These are phyloP conservation scores for Colletotrichum tropicale DNA, from an alignment of 2,329 filamentous ascomycete species.

Conservation along the genomic window DNA sequence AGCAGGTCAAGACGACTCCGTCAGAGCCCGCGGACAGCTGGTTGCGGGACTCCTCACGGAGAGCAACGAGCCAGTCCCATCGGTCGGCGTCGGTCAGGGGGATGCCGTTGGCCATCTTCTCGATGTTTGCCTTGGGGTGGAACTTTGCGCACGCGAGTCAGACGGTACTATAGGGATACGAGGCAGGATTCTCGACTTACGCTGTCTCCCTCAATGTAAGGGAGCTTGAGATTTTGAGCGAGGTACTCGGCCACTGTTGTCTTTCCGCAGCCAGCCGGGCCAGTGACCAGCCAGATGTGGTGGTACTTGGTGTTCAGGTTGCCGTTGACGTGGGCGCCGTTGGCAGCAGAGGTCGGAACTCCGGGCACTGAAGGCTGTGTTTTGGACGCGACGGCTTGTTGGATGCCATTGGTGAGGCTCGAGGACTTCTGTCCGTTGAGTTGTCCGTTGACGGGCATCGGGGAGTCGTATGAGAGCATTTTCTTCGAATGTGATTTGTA, in stretches of 20 bases:
- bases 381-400: slow-evolving; percentile 32
- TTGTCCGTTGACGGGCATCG: slow-evolving; percentile 33
- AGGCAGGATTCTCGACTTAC: slow-evolving; percentile 53
- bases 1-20: slow-evolving; percentile 95
- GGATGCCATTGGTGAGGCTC: slow-evolving; percentile 25
- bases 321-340: slow-evolving; percentile 31
- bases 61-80: slow-evolving; percentile 92
- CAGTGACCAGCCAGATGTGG: slow-evolving; percentile 83
- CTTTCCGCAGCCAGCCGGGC: slow-evolving; percentile 81
- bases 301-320: slow-evolving; percentile 47
- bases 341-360: slow-evolving; percentile 26
- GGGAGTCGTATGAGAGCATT: slow-evolving; percentile 58
- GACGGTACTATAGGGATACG: background rate
- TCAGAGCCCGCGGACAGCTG: slow-evolving; percentile 60
- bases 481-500: background rate
- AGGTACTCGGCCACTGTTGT: slow-evolving; percentile 74
- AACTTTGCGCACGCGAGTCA: slow-evolving; percentile 55
- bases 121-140: slow-evolving; percentile 78
- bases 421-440: slow-evolving; percentile 42
- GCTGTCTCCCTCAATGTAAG: slow-evolving; percentile 80
- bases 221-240: slow-evolving; percentile 64
- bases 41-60: slow-evolving; percentile 71
- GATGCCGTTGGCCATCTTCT: slow-evolving; percentile 86
- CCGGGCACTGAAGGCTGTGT: slow-evolving; percentile 10
- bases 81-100: slow-evolving; percentile 92